Conservation (phyloP, 2,329 filamentous ascomycete genomes). For the Parastagonospora nodorum region DNA sequence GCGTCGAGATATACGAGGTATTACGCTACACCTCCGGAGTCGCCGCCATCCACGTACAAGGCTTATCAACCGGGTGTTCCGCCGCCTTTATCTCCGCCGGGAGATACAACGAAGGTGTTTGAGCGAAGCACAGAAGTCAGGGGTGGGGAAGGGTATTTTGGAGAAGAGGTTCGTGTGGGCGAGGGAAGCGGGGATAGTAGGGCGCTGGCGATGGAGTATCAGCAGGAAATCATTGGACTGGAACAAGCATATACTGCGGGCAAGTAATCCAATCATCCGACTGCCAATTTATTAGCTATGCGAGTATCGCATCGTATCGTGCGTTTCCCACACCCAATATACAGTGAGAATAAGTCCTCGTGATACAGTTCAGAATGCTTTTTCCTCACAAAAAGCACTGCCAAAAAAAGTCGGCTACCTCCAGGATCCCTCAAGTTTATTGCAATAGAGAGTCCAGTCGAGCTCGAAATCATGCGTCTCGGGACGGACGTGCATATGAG, state of each 20-base stretch:
- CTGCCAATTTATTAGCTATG: too few relatives aligned
- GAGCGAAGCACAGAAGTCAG: slow-evolving; percentile 1
- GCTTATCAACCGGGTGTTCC: not conserved
- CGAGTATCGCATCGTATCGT: too few relatives aligned
- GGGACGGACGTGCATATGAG: too few relatives aligned
- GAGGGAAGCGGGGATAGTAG: slow-evolving; percentile 21
- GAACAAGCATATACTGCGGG: slow-evolving; percentile 29
- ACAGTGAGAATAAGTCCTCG: too few relatives aligned
- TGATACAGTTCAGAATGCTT: too few relatives aligned
- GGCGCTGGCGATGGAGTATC: slow-evolving; percentile 33
- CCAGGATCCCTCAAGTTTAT: too few relatives aligned
- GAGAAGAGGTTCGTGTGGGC: slow-evolving; percentile 15
- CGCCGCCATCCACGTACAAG: not conserved
- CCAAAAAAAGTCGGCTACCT: too few relatives aligned
- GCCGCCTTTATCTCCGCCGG: not conserved
- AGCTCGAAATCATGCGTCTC: too few relatives aligned
- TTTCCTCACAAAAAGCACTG: too few relatives aligned
- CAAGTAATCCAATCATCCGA: too few relatives aligned
- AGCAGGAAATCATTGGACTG: slow-evolving; percentile 22
- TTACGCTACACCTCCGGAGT: slow-evolving; percentile 10
- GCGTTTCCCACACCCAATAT: too few relatives aligned
- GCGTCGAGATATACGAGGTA: slow-evolving; percentile 16
- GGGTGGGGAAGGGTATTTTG: slow-evolving; percentile 4
- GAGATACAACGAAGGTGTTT: not conserved
- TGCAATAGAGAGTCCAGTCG: too few relatives aligned